Base-by-base conservation (phyloP, 108 stramenopile species). In the Thalassiosira profunda region DNA sequence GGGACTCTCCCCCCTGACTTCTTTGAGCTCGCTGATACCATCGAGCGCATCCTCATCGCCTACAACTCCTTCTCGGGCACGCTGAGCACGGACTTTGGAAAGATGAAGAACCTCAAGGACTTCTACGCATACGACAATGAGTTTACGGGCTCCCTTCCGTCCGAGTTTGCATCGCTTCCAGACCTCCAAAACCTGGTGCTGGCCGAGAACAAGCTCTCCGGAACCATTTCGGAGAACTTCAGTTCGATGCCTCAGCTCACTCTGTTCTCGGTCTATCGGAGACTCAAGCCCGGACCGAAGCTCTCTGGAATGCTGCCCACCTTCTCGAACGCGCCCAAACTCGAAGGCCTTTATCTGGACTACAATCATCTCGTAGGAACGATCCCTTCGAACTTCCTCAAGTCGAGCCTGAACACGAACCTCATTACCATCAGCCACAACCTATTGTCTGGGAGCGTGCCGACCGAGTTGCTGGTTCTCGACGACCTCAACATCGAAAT, bases 401-500 rank as follows among this genome's bases (percentile, higher is more conserved):
- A 66, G 26, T 76, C 85, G 15, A 72, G 75, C 28, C 55, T 78
- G 24, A 47, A 61, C 14, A 64, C 70, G 29, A 72, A 69, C 34
- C 21, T 70, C 12, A 62, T 92, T n/a, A 68, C 66, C 10, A 48
- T 88, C 38, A 85, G 70, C 11, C 58, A 53, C 28, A 88, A 88
- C 45, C 30, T 58, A 7, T 37, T 88, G 4, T 72, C 82, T 5
- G 87, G 87, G 29, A 33, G 26, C 11, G 76, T 88, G 3, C 87
- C 87, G 58, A 25, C 47, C 31, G 46, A 71, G 12, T 58, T 90
- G 41, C 70, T 69, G 26, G 10, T 43, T 4, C 78, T 94, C 25
- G 47, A 78, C 14, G 43, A 81, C 11, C 66, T 94, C 1, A 84
- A 86, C 37, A 85, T 94, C 28, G 88, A 90, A 44, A 77, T 91